These are phyloP conservation scores for Combretum micranthum DNA, from an alignment of 345 rosid species.

Conservation along the genomic window DNA sequence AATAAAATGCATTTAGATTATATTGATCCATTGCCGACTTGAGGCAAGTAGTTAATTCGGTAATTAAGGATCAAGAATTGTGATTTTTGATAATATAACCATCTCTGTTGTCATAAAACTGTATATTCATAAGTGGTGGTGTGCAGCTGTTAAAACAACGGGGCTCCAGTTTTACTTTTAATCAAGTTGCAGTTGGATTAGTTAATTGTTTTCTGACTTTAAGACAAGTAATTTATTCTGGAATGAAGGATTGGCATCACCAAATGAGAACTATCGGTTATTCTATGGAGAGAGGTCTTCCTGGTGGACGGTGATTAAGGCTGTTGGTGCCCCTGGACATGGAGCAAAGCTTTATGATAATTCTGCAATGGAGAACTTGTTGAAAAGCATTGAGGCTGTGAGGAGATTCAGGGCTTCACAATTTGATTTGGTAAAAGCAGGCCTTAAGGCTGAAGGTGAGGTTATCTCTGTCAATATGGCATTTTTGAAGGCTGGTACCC, in stretches of 20 bases:
- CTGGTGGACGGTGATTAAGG: conserved; percentile 87
- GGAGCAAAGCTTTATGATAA: conserved; percentile 92
- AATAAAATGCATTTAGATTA: too few relatives aligned
- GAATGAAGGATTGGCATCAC: conserved; percentile 57
- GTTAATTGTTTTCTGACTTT: too few relatives aligned
- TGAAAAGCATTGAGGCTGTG: conserved; percentile 71
- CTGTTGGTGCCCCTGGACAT: conserved; percentile 91
- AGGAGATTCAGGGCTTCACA: conserved; percentile 89
- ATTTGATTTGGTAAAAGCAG: conserved; percentile 83
- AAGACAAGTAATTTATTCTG: background rate
- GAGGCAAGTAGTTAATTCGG: too few relatives aligned
- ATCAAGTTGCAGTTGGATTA: too few relatives aligned
- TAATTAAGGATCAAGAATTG: too few relatives aligned
- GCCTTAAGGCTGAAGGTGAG: conserved; percentile 76
- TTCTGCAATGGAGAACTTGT: conserved; percentile 84
- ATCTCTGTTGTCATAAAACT: too few relatives aligned
- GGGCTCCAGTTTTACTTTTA: too few relatives aligned
- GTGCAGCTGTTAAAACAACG: too few relatives aligned
- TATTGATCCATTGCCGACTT: too few relatives aligned
- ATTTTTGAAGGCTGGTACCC: conserved; percentile 89
- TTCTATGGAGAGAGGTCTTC: conserved; percentile 81
- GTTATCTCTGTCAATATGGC: conserved; percentile 77
- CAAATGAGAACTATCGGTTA: conserved; percentile 52
- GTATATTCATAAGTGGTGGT: too few relatives aligned
- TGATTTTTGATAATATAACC: too few relatives aligned